Conservation (phyloP, 73 alveolate genomes). For the Strombidium stylifer region DNA sequence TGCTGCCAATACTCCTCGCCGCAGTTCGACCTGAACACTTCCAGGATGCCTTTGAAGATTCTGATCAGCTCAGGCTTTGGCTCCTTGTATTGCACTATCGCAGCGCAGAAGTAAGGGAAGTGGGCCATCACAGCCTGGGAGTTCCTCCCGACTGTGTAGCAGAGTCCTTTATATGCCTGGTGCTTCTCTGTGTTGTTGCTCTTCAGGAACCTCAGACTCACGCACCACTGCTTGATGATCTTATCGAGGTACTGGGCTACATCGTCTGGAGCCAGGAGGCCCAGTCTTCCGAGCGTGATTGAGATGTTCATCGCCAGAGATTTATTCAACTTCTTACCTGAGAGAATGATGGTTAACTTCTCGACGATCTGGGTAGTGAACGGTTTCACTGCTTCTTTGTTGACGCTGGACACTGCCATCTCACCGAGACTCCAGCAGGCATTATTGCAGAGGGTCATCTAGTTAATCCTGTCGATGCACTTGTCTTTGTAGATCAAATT, state of each 20-base stretch:
- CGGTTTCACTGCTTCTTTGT: slow-evolving; percentile 22
- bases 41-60: slow-evolving; percentile 26
- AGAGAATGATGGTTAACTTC: neutral
- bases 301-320: slow-evolving; percentile 43
- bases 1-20: no score
- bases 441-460: slow-evolving; percentile 42
- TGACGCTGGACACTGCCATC: neutral
- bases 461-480: neutral
- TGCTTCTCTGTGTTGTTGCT: slow-evolving; percentile 36
- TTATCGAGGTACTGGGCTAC: slow-evolving; percentile 12
- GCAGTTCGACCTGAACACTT: no score
- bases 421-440: slow-evolving; percentile 59
- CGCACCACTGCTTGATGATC: slow-evolving; percentile 54
- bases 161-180: slow-evolving; percentile 44
- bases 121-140: slow-evolving; percentile 35
- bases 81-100: slow-evolving; percentile 36
- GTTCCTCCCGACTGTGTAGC: slow-evolving; percentile 42
- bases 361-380: neutral
- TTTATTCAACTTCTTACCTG: slow-evolving; percentile 16
- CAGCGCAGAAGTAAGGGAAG: slow-evolving; percentile 51
- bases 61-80: slow-evolving; percentile 22
- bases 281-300: slow-evolving; percentile 51
- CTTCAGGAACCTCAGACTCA: slow-evolving; percentile 35
- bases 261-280: slow-evolving; percentile 25
- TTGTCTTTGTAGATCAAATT: slow-evolving; percentile 1